Evolutionary conservation across 2,329 filamentous ascomycete genomes (phyloP).

Genomic region (Aspergillus phoenicis): DNA sequence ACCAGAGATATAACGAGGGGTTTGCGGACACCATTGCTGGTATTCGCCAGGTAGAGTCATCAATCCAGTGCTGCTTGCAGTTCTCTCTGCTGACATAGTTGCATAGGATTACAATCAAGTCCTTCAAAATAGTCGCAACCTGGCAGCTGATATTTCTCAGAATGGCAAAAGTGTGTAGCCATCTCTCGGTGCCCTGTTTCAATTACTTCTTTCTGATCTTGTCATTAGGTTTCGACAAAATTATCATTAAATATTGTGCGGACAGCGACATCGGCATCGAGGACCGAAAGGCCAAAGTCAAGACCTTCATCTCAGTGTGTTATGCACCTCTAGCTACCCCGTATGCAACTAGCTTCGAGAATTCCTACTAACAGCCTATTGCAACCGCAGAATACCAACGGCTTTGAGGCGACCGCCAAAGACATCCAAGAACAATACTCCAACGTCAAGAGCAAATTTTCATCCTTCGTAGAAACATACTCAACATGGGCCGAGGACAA

Average conservation of each 20-base stretch:
- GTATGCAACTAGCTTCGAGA: not conserved
- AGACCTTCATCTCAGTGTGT: not conserved
- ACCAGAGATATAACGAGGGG: not conserved
- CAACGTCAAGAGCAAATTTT: not conserved
- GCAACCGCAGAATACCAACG: not conserved
- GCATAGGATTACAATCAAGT: not conserved
- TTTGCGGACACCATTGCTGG: not conserved
- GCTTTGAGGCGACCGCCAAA: not conserved
- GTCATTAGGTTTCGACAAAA: not conserved
- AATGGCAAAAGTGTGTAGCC: not conserved
- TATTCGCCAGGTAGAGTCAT: too few species aligned
- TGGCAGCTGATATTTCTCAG: not conserved
- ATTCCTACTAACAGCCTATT: not conserved
- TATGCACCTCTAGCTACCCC: too few species aligned
- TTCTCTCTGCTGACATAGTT: too few species aligned
- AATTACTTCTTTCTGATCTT: not conserved
- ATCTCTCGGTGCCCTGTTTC: too few species aligned
- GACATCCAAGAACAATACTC: not conserved
- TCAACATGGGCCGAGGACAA: conserved; percentile 5
- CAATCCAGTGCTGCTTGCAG: too few species aligned
- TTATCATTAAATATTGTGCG: not conserved
- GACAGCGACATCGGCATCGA: not conserved
- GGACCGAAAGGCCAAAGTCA: not conserved
- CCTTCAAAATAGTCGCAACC: not conserved
- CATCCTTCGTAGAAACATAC: not conserved